Evolutionary conservation across 1,139 yeast species (phyloP).

Genomic region (Suhomyces ambrosiae): DNA sequence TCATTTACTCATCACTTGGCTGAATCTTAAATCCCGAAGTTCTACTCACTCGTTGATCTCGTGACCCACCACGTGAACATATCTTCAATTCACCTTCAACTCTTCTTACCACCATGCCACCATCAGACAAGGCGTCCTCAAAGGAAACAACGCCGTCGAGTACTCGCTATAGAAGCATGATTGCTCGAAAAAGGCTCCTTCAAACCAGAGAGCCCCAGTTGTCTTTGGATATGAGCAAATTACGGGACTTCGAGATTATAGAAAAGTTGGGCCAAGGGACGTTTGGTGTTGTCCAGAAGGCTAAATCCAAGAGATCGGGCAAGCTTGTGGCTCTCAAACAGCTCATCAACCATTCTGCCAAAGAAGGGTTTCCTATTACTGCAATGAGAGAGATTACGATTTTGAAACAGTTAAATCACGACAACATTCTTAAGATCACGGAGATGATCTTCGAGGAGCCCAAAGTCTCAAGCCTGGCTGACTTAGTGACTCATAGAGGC

Average conservation of each 20-base stretch:
- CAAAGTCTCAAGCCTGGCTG: constrained; percentile 34
- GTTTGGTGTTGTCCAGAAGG: constrained; percentile 53
- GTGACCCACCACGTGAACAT: too few relatives aligned
- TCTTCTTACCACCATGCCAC: not conserved
- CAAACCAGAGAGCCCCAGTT: constrained; percentile 11
- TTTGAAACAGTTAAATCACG: constrained; percentile 67
- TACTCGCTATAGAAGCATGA: too few relatives aligned
- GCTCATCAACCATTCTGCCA: constrained; percentile 77
- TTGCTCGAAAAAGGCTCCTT: constrained; percentile 6
- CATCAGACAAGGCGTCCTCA: not conserved
- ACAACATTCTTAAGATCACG: constrained; percentile 72
- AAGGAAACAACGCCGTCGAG: too few relatives aligned
- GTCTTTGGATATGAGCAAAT: constrained; percentile 33
- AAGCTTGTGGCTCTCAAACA: constrained; percentile 64
- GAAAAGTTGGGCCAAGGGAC: constrained; percentile 51
- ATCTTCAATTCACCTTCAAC: too few relatives aligned
- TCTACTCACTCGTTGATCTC: too few relatives aligned
- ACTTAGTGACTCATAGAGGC: constrained; percentile 44
- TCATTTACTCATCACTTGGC: not conserved
- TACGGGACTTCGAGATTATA: constrained; percentile 36
- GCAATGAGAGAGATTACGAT: constrained; percentile 92
- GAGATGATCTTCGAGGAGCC: constrained; percentile 79
- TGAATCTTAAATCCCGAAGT: not conserved
- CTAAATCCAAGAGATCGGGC: constrained; percentile 32
- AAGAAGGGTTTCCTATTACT: constrained; percentile 93